Percentiles rank a stretch among this genome's conserved stretches.
Evolutionary conservation across 208 protist genomes (phyloP).

Genomic region (Wallacemonas sp.): DNA sequence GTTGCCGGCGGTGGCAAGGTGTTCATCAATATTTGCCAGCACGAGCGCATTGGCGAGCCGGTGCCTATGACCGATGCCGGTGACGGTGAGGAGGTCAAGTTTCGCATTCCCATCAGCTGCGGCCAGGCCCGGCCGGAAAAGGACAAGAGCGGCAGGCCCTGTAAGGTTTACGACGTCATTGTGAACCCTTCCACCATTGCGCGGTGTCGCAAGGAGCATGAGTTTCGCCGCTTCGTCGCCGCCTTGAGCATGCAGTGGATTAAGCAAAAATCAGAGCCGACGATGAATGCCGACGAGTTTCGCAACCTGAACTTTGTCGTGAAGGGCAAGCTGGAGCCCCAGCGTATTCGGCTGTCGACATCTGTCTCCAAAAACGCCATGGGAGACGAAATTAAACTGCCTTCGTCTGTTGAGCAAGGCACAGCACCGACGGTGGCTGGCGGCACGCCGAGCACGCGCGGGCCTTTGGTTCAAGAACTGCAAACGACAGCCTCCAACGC

Average conservation of each 20-base stretch:
- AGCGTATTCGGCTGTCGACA: slow-evolving; percentile 79
- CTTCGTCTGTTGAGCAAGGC: slow-evolving; percentile 29
- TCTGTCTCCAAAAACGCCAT: slow-evolving; percentile 59
- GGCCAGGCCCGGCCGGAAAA: slow-evolving; percentile 72
- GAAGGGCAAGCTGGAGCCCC: slow-evolving; percentile 83
- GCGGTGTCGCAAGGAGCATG: slow-evolving; percentile 68
- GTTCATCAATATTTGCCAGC: slow-evolving; percentile 90
- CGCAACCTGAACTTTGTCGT: slow-evolving; percentile 86
- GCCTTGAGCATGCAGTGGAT: slow-evolving; percentile 91
- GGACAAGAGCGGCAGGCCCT: slow-evolving; percentile 85
- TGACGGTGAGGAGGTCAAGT: slow-evolving; percentile 63
- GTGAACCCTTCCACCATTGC: slow-evolving; percentile 80
- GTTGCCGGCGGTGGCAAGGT: slow-evolving; percentile 69
- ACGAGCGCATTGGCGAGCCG: slow-evolving; percentile 84
- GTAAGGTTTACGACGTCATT: slow-evolving; percentile 92
- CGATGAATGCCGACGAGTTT: slow-evolving; percentile 86
- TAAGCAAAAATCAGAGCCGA: slow-evolving; percentile 89
- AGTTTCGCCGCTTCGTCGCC: slow-evolving; percentile 86
- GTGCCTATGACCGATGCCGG: slow-evolving; percentile 61
- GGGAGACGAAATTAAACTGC: slow-evolving; percentile 84
- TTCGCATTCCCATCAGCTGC: slow-evolving; percentile 88
- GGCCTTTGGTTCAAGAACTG: slow-evolving; percentile 72
- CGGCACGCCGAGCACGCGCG: slow-evolving; percentile 33
- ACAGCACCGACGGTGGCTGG: slow-evolving; percentile 46
- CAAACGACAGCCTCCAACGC: too few species aligned